Conservation (phyloP, 331 rosid genomes). For the Pyracantha coccinea region DNA sequence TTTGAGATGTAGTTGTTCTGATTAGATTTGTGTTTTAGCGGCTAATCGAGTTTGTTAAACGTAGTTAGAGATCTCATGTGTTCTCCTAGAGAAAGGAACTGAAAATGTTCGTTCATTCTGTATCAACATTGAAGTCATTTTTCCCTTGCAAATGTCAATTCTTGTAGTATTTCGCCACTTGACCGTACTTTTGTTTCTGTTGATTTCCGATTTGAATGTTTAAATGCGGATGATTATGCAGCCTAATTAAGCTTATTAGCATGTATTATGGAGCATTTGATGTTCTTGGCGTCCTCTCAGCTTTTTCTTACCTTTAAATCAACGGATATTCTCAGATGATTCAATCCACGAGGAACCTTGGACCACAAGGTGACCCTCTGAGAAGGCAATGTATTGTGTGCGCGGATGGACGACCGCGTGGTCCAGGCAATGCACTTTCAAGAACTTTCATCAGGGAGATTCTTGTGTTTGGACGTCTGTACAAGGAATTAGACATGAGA, state of each 20-base stretch:
- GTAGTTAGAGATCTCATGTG: constrained; percentile 29
- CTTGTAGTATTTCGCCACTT: background rate
- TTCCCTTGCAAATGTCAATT: constrained; percentile 8
- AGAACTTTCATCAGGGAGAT: no score
- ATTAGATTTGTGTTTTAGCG: constrained; percentile 55
- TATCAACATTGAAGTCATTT: constrained; percentile 22
- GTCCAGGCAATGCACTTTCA: no score
- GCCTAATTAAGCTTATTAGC: background rate
- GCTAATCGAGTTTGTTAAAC: constrained; percentile 46
- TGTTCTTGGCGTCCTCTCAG: background rate
- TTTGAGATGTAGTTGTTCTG: constrained; percentile 71
- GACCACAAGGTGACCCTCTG: no score
- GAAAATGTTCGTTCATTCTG: constrained; percentile 33
- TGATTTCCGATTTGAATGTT: background rate
- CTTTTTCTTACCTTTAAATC: background rate
- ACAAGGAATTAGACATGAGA: no score
- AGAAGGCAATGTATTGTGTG: no score
- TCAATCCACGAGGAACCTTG: no score
- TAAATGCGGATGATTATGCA: background rate
- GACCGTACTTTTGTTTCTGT: background rate
- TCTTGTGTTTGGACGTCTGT: no score
- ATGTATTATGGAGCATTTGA: background rate
- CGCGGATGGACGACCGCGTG: no score
- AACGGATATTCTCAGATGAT: no score
- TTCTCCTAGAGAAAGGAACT: constrained; percentile 32